Base-by-base conservation (phyloP, 805 yeast genomes). In the Candida jianshihensis region DNA sequence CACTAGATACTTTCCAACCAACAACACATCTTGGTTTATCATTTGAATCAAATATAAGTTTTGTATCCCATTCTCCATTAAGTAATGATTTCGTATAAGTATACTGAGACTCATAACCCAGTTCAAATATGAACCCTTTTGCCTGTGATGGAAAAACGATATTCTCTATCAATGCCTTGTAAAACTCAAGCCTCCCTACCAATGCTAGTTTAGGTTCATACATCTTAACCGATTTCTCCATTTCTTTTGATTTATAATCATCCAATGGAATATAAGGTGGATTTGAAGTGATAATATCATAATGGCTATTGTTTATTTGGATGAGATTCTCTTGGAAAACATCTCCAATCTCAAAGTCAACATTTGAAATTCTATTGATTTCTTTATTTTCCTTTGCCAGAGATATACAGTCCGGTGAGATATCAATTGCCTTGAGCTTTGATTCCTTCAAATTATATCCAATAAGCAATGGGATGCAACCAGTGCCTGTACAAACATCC, bases 401-500 rank as follows among this genome's bases (percentile, higher is more conserved):
- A 0, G 43, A 43, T 1, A 79, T 39, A 0, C 95, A 89, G 2
- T 48, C 47, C 0, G 48, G 44, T 5, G 83, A 78, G 2, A 74
- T 51, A 48, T 87, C 96, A 2, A 77, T 54, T 0, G 78, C 88
- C 4, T 40, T 41, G 2, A 75, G 53, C 22, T 40, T 29, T 15
- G 46, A 34, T 26, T 32, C 39, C 3, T 47, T 41, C 10, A 62
- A 30, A 18, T 55, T 49, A 11, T 56, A 49, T 1, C 65, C 62
- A 16, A 84, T 39, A 4, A 71, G 49, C 20, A 87, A 58, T 0
- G 87, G 79, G 19, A 92, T 73, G 53, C 97, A 90, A 1, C 97
- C 98, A 0, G 90, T 66, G 0, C 97, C 97, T 0, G 95, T 74
- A 46, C 96, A 88, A 19, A 85, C 64, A 59, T 89, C 97, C 8